Base-by-base conservation (phyloP, 2,329 filamentous ascomycete genomes). In the Arachnomyces sp. region DNA sequence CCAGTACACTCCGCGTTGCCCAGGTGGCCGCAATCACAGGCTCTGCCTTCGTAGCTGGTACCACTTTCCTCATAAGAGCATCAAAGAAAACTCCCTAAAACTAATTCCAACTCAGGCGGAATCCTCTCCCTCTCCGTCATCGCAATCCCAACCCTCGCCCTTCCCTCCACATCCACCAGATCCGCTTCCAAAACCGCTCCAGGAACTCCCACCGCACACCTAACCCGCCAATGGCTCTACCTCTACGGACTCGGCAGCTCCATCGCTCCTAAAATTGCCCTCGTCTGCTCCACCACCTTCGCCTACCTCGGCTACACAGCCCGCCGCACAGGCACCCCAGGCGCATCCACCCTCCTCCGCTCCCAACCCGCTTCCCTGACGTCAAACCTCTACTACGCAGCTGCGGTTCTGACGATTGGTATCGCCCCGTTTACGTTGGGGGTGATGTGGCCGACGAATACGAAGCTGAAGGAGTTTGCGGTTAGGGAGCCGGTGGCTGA, bases 231-330 rank as follows among this genome's bases (percentile, higher is more conserved):
- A 45, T 61, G 55, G 54, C 40, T 51, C 17, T 39, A 52, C 32
- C 36, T 51, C 25, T 61, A 57, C 44, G 38, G 77, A 44, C 65
- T 78, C 1, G 77, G 77, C 11, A 68, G 73, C 7, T 71, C 67
- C 3, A 69, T 78, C 12, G 62, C 65, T 2, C 63, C 75, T 3
- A 70, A 77, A 44, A 60, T 78, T 36, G 57, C 56, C 3, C 68
- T 71, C 5, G 69, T 69, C 0, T 75, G 78, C 30, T 42, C 73
- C 7, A 72, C 76, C 0, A 70, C 74, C 0, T 68, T 79, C 42
- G 49, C 52, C 28, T 68, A 66, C 39, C 56, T 63, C 3, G 50
- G 53, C n/a, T 59, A 57, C 44, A 40, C 34, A 14, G 45, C 50
- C 44, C 48, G 49, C 21, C 34, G 44, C 11, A 25, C 21, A 5